Conservation (phyloP, 805 yeast species). For the Kluyveromyces aestuarii region DNA sequence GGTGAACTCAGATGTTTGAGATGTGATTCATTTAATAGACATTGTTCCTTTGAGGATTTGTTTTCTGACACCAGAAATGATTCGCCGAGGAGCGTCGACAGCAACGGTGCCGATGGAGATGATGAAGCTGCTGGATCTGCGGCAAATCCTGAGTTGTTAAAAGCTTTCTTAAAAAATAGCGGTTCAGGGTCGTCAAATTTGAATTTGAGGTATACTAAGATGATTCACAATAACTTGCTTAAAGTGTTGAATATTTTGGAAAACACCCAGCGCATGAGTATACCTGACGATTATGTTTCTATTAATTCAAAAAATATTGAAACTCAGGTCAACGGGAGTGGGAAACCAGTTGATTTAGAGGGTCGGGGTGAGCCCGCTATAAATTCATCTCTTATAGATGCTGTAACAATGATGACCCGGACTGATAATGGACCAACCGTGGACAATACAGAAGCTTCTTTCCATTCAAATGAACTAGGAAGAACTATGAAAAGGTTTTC, state of each 20-base stretch:
- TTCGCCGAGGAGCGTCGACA: background rate
- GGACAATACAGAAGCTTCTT: background rate
- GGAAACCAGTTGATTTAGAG: background rate
- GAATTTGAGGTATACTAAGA: conserved; percentile 2
- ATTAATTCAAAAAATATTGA: background rate
- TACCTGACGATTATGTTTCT: background rate
- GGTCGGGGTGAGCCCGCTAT: background rate
- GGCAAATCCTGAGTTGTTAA: conserved; percentile 9
- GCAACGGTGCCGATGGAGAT: background rate
- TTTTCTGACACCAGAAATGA: background rate
- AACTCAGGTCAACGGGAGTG: background rate
- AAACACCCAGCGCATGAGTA: background rate
- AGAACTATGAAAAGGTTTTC: background rate
- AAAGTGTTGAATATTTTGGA: conserved; percentile 8
- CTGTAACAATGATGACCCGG: conserved; percentile 1
- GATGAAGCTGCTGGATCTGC: background rate
- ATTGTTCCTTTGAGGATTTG: conserved; percentile 41
- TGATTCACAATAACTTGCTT: conserved; percentile 10
- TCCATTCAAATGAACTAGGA: background rate
- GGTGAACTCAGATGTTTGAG: conserved; percentile 44
- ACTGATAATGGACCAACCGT: background rate
- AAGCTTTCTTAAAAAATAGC: conserved; percentile 8
- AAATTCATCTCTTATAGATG: conserved; percentile 2
- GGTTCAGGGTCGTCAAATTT: background rate
- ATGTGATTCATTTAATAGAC: conserved; percentile 43